A percentile compares a stretch with the other conserved stretches of the same genome.
phyloP scores from a whole-genome alignment of 345 rosid species.

The Citrus sinensis region DVS_A1.0 CM039162.1:1378001-1378500 shows the following conservation, averaged over 20 bases:
- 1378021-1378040: no score
- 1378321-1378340: no score
- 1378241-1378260: neutral
- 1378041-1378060: neutral
- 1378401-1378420: no score
- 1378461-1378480: no score
- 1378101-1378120: neutral
- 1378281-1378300: no score
- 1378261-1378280: no score
- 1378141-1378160: neutral
- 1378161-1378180: neutral
- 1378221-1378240: neutral
- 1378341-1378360: accelerated
- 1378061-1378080: neutral
- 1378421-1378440: no score
- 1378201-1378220: neutral
- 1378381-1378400: no score
- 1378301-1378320: no score
- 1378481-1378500: no score
- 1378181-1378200: neutral
- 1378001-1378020: neutral
- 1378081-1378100: neutral
- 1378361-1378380: no score
- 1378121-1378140: neutral
- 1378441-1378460: no score